Evolutionary conservation across 2,329 filamentous ascomycete species (phyloP).

Genomic region (Colletotrichum musicola): DNA sequence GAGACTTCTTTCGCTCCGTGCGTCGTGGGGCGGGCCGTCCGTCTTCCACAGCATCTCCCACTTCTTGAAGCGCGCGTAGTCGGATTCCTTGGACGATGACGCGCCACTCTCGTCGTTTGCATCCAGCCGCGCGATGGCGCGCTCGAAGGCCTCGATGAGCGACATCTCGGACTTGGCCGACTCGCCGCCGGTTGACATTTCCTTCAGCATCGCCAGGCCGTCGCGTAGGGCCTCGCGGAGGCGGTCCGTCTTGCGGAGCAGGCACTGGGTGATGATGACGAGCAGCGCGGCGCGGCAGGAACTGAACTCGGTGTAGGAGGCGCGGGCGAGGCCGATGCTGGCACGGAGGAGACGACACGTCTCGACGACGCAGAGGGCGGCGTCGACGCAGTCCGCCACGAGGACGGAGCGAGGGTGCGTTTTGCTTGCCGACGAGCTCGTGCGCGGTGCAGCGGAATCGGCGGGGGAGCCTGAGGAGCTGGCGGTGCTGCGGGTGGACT

Average conservation of each 20-base stretch:
- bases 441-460: constrained; percentile 43
- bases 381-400: constrained; percentile 66
- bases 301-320: constrained; percentile 69
- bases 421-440: constrained; percentile 36
- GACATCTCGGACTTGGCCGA: constrained; percentile 65
- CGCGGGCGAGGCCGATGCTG: constrained; percentile 65
- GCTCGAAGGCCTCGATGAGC: constrained; percentile 65
- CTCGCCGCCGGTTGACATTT: constrained; percentile 65
- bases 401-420: constrained; percentile 52
- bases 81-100: constrained; percentile 54
- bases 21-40: constrained; percentile 46
- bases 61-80: constrained; percentile 57
- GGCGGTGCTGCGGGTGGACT: constrained; percentile 45
- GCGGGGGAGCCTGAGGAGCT: constrained; percentile 47
- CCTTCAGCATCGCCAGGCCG: constrained; percentile 63
- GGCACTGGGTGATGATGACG: constrained; percentile 57
- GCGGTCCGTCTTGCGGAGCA: constrained; percentile 52
- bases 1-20: constrained; percentile 41
- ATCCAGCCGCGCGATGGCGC: constrained; percentile 60
- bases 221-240: constrained; percentile 61
- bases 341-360: constrained; percentile 62
- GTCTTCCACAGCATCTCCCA: constrained; percentile 59
- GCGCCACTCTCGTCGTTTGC: constrained; percentile 50
- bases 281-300: constrained; percentile 66
- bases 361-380: constrained; percentile 63